Evolutionary conservation across 129 eudicot species (phyloP), one percentile per base, ranked within the genome.

Genomic region (Artemisia tridentata): DNA sequence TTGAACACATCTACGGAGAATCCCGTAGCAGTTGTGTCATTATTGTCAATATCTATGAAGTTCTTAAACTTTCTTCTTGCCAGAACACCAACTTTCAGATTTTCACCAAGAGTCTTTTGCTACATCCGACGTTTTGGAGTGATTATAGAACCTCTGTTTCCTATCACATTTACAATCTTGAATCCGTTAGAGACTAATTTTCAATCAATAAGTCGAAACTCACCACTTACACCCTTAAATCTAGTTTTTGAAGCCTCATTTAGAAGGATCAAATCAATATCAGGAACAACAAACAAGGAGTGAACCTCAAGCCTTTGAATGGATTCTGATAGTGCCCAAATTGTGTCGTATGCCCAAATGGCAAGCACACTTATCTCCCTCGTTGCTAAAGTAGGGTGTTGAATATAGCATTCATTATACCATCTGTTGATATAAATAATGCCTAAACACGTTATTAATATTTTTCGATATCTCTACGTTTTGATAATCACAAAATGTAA

Each of bases 1-100:
- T 50, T 16, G 59, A 85, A 86, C 17, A 88, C 85, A 23, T 83
- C 96, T 27, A 76, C 63, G 17, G 85, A 79, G 69, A 64, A 88
- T 0, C 91, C 96, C 0, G 27, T 54, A 38, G 48, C 51, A 7
- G 7, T 71, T 21, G 75, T 45, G 4, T 7, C 16, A 11, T 67
- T 71, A 11, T 51, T 78, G 43, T 62, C 68, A 65, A n/a, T 13
- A 27, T 34, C 43, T 47, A 80, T 53, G 11, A 85, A 73, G 55
- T 83, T 75, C 29, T 3, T 50, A 63, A 76, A 88, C 47, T 55
- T 60, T 15, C 8, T 21, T 25, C 70, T 69, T 12, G 12, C 25
- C 29, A 86, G 82, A 23, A 88, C 64, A 0, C 75, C 88, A 72
- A 88, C 64, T 65, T 79, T 78, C 6, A 85, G 68, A 52, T 31